phyloP scores from a whole-genome alignment of 768 basidiomycete species.

The Suillus subaureus region DNA sequence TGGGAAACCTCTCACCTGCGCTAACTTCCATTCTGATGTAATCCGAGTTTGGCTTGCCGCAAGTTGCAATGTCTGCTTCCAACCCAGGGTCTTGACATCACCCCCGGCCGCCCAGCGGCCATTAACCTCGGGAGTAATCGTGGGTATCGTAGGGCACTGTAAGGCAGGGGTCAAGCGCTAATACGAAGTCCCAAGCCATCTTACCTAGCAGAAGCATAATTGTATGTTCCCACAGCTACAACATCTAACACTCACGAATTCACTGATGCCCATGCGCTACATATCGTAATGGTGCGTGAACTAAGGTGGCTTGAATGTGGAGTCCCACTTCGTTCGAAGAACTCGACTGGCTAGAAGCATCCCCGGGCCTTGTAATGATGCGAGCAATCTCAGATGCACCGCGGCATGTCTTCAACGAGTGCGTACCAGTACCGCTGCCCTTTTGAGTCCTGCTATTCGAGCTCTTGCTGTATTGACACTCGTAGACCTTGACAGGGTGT shows the following conservation, averaged over 20 bases:
- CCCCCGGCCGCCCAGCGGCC: not conserved
- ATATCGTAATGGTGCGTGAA: not conserved
- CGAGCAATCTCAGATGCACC: not conserved
- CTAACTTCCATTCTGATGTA: not conserved
- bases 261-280: not conserved
- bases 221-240: too few species aligned
- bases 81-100: not conserved
- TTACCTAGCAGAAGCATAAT: too few species aligned
- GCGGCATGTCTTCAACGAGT: not conserved
- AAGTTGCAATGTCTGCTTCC: not conserved
- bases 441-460: not conserved
- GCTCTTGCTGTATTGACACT: not conserved
- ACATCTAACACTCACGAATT: too few species aligned
- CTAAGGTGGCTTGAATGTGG: not conserved
- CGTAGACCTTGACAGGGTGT: not conserved
- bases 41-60: not conserved
- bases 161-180: not conserved
- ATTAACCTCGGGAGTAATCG: not conserved
- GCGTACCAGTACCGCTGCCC: not conserved
- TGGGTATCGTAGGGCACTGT: not conserved
- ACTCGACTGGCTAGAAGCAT: not conserved
- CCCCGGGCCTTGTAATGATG: not conserved
- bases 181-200: too few species aligned
- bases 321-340: not conserved
- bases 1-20: not conserved